A percentile compares a stretch with the other conserved stretches of the same genome.
phyloP scores from a whole-genome alignment of 345 rosid species.

The Pugionium cornutum region DNA sequence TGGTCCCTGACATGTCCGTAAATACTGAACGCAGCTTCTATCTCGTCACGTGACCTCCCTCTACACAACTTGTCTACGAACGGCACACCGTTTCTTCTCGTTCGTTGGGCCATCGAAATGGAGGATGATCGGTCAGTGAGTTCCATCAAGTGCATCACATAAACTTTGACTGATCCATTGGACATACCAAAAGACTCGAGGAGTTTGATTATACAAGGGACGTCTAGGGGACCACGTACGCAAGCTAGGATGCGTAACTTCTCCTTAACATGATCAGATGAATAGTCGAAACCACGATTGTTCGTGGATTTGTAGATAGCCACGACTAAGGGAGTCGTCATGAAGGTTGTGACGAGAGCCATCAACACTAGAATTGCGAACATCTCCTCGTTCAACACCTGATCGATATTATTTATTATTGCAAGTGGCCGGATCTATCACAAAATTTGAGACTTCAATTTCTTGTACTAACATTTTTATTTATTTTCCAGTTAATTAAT shows the following conservation, averaged over 20 bases:
- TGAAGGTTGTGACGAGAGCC: background rate
- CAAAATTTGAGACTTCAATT: background rate
- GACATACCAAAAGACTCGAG: constrained; percentile 20
- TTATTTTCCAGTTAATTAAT: too few species aligned
- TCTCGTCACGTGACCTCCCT: background rate
- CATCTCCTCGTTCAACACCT: background rate
- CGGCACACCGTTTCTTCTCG: background rate
- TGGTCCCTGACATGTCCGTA: background rate
- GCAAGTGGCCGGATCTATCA: background rate
- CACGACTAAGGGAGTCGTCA: background rate
- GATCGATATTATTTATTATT: background rate
- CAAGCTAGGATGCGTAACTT: constrained; percentile 26
- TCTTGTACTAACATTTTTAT: too few species aligned
- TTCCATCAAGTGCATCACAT: constrained; percentile 5
- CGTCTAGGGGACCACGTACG: constrained; percentile 16
- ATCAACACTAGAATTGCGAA: background rate
- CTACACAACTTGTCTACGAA: background rate
- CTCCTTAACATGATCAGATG: background rate
- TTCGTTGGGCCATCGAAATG: background rate
- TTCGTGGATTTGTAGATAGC: background rate
- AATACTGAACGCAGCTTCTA: background rate
- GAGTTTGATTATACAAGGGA: background rate
- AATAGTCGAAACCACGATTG: background rate
- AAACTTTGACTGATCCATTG: constrained; percentile 16
- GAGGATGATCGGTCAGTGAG: background rate